Base-by-base conservation (phyloP, 441 rosid genomes). In the Pelargonium australe region DNA sequence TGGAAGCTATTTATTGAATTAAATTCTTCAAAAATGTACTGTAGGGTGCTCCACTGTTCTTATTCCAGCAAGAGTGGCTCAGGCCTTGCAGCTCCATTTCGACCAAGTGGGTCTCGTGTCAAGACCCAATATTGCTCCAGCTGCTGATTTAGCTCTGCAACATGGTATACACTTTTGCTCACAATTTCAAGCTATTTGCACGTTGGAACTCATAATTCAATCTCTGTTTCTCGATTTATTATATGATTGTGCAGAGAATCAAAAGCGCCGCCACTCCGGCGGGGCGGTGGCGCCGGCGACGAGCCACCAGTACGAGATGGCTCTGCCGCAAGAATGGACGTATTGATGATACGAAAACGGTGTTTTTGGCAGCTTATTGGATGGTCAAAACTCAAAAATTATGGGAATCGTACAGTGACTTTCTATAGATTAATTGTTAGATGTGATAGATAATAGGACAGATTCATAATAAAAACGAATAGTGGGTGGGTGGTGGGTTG, bases 311-410 rank as follows among this genome's bases (percentile, higher is more conserved):
- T 49, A n/a, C 57, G 95, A 86, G 20, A 70, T 81, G 13, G 78
- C 72, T 76, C 80, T 92, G 53, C 98, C 96, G 51, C 92, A 86
- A 8, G 98, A 92, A 69, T 90, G 98, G 96, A 85, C 91, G 9
- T 92, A 89, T 65, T 92, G 83, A 86, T 7, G 17, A 11, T 47
- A 23, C 25, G 25, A 23, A 23, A 23, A 23, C 25, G 25, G 25
- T 23, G 25, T 23, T 23, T 23, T 23, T 23, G 25, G 25, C 25
- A 23, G 25, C 25, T 23, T 23, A 23, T 23, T 23, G 25, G 25
- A 23, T 23, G 25, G 25, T 23, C 25, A 23, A 23, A 23, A 23
- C 25, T 23, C 25, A 2, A 23, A 23, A 23, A 0, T 23, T 23
- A 23, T 23, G 25, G 25, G 25, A 23, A 23, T 23, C 25, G 25